Evolutionary conservation across 805 yeast genomes (phyloP).

Genomic region (Wickerhamomyces rabaulensis): DNA sequence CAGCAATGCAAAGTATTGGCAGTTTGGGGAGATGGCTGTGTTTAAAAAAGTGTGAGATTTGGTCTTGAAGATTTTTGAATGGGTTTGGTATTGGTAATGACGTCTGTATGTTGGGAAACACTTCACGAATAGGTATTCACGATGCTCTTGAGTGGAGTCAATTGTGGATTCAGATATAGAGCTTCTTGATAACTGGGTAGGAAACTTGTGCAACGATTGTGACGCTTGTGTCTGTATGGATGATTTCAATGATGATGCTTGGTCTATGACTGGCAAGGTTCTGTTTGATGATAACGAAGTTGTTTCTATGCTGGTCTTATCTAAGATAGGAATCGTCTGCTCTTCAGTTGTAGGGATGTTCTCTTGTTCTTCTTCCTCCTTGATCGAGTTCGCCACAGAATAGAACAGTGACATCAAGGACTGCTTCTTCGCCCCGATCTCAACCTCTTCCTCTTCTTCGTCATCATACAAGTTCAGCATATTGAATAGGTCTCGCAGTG

Average conservation of each 20-base stretch:
- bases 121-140: conserved; percentile 65
- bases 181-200: neutral
- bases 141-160: conserved; percentile 26
- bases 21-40: conserved; percentile 59
- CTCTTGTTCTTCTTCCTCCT: conserved; percentile 3
- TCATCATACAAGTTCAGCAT: conserved; percentile 4
- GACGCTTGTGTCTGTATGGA: neutral
- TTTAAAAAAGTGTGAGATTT: conserved; percentile 45
- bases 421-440: conserved; percentile 18
- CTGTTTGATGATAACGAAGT: conserved; percentile 8
- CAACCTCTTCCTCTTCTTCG: neutral
- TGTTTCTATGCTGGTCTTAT: neutral
- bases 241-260: neutral
- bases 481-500: conserved; percentile 12
- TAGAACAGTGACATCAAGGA: conserved; percentile 29
- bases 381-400: conserved; percentile 22
- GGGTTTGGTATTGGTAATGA: conserved; percentile 48
- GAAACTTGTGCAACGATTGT: neutral
- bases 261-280: conserved; percentile 3
- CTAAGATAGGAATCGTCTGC: neutral
- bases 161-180: neutral
- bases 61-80: conserved; percentile 42
- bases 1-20: conserved; percentile 59
- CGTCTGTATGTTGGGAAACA: conserved; percentile 82
- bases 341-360: neutral